phyloP scores from a whole-genome alignment of 768 basidiomycete species.

The Calocybe indica region DNA sequence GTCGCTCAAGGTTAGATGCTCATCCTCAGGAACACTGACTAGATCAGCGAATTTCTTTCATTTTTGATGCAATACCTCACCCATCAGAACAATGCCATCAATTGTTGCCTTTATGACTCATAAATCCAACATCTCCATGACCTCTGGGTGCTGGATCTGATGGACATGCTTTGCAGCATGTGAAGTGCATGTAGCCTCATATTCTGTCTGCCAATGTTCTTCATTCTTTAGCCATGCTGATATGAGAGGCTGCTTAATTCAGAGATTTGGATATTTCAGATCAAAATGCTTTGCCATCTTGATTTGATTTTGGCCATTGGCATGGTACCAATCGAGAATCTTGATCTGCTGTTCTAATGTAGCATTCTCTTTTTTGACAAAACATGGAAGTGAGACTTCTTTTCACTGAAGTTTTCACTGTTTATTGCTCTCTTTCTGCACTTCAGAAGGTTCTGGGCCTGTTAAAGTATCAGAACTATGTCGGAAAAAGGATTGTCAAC shows the following conservation, averaged over 20 bases:
- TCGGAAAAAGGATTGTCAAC: too few species aligned
- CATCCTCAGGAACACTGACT: slow-evolving; percentile 22
- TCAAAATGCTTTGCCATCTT: slow-evolving; percentile 24
- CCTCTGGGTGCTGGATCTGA: slow-evolving; percentile 25
- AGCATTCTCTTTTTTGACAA: slow-evolving; percentile 22
- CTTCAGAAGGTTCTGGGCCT: background rate
- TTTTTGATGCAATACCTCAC: slow-evolving; percentile 27
- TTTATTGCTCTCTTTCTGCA: too few species aligned
- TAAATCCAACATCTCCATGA: slow-evolving; percentile 26
- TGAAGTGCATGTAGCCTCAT: background rate
- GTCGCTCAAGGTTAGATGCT: slow-evolving; percentile 24
- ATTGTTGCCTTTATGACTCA: slow-evolving; percentile 30
- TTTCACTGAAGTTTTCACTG: too few species aligned
- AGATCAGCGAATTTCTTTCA: slow-evolving; percentile 27
- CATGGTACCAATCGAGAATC: slow-evolving; percentile 29
- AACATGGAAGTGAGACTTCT: too few species aligned
- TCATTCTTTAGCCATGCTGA: slow-evolving; percentile 25
- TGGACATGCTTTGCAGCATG: slow-evolving; percentile 14
- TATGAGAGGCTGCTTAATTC: slow-evolving; percentile 25
- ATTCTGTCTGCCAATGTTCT: slow-evolving; percentile 10
- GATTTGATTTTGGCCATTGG: slow-evolving; percentile 24
- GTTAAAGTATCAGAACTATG: background rate
- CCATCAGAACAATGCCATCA: slow-evolving; percentile 24
- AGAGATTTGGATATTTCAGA: slow-evolving; percentile 24
- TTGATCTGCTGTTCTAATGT: slow-evolving; percentile 27